Evolutionary conservation across 2,329 filamentous ascomycete genomes (phyloP), one percentile per base, ranked within the genome.

Genomic region (Blumeriella jaapii): DNA sequence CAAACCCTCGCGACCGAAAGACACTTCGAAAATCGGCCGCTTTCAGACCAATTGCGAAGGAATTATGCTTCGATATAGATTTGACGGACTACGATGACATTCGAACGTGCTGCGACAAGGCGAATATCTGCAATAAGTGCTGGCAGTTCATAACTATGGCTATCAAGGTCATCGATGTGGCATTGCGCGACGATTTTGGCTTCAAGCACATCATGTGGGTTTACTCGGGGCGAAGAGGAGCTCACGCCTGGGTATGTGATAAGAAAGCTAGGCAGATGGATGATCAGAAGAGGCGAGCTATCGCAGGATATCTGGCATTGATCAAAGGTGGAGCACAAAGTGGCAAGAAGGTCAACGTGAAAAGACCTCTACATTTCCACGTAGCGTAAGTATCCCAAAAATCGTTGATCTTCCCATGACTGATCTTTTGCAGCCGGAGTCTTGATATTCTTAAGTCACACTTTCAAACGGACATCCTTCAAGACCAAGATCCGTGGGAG

Each of bases 121-220:
- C 89, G 6, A 93, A 83, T 49, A 96, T 98, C 46, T 98, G 91
- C 58, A 69, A 68, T 47, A 91, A 87, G 57, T 98, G 91, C 63
- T 98, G 91, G 91, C 70, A 81, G 31, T 98, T 96, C 59, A 93
- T 94, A 50, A 94, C 84, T 15, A 96, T 98, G 86, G 83, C 91
- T 6, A 89, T 98, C 57, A 91, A 93, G 56, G 85, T 95, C 11
- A 69, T 96, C 9, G 89, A 96, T 57, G 69, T 74, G 9, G 86
- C 87, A 1, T 60, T 98, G 49, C 71, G 86, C 34, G 85, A 96
- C 13, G 91, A 98, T 59, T 95, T 98, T 62, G 91, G 87, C 29
- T 98, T 95, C 61, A 78, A 82, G 55, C 89, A 98, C 60, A 89
- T 98, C 53, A 70, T 98, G 59, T 98, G 91, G 91, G 87, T 98